Evolutionary conservation across 2,329 filamentous ascomycete genomes (phyloP).

Genomic region (Didymella pinodella): DNA sequence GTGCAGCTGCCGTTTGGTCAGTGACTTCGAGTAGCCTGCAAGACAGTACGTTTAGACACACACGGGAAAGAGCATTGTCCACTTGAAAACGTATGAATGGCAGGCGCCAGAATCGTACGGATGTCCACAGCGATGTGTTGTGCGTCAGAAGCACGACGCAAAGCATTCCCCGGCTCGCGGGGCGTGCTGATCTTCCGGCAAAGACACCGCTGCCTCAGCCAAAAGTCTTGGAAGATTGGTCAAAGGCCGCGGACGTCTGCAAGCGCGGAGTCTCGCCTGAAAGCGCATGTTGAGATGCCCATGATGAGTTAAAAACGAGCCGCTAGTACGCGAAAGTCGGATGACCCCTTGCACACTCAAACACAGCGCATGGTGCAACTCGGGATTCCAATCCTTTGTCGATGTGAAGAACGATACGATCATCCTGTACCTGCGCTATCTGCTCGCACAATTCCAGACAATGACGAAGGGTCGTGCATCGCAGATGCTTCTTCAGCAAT

Average conservation of each 20-base stretch:
- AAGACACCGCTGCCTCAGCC: conserved; percentile 13
- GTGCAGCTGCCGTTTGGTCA: background rate
- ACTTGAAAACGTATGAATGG: background rate
- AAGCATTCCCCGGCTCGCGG: conserved; percentile 13
- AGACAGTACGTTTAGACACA: background rate
- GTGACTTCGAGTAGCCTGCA: background rate
- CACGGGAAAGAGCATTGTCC: background rate
- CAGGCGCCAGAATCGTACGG: conserved; percentile 12
- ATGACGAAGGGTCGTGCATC: background rate
- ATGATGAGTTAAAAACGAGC: conserved; percentile 15
- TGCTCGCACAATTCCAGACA: background rate
- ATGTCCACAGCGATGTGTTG: conserved; percentile 8
- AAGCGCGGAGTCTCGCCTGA: conserved; percentile 14
- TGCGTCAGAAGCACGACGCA: conserved; percentile 3
- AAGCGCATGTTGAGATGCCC: conserved; percentile 14
- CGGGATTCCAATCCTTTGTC: background rate
- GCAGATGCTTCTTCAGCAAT: conserved; percentile 16
- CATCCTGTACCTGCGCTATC: background rate
- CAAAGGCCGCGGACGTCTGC: conserved; percentile 12
- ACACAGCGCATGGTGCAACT: background rate
- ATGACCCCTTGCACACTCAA: background rate
- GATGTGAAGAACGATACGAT: background rate
- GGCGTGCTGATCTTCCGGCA: conserved; percentile 13
- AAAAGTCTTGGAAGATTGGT: conserved; percentile 15
- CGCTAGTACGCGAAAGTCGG: conserved; percentile 16